Conservation (phyloP, 1,284 basidiomycete genomes). For the Cystobasidium slooffiae region DNA sequence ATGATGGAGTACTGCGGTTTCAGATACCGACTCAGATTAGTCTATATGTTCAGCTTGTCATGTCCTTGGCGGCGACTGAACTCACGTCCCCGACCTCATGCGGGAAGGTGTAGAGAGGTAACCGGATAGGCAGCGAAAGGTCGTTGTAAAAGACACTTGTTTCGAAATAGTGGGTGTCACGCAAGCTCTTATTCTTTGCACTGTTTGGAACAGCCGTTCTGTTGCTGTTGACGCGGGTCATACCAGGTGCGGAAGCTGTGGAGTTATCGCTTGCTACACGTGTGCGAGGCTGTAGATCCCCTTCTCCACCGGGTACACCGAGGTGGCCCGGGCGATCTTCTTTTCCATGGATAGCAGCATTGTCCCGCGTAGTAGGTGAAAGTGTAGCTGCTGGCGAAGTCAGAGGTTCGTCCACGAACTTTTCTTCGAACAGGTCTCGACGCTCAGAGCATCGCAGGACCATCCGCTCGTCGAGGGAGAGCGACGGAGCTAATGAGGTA, state of each 20-base stretch:
- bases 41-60: neutral
- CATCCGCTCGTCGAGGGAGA: conserved; percentile 81
- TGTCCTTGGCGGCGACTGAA: conserved; percentile 50
- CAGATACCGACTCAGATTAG: neutral
- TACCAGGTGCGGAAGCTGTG: neutral
- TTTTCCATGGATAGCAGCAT: neutral
- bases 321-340: neutral
- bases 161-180: conserved; percentile 92
- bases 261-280: conserved; percentile 33
- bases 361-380: neutral
- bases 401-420: conserved; percentile 48
- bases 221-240: neutral
- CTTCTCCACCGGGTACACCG: conserved; percentile 7
- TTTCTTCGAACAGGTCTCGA: conserved; percentile 88
- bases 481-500: conserved; percentile 73
- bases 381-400: neutral
- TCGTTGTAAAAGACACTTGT: conserved; percentile 76
- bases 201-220: neutral
- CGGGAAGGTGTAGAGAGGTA: conserved; percentile 80
- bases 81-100: conserved; percentile 95
- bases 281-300: conserved; percentile 7
- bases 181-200: conserved; percentile 59
- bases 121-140: conserved; percentile 79
- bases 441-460: conserved; percentile 87
- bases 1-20: conserved; percentile 85